These are phyloP conservation scores for Terana coerulea DNA, from an alignment of 768 basidiomycete species.

Conservation along the genomic window DNA sequence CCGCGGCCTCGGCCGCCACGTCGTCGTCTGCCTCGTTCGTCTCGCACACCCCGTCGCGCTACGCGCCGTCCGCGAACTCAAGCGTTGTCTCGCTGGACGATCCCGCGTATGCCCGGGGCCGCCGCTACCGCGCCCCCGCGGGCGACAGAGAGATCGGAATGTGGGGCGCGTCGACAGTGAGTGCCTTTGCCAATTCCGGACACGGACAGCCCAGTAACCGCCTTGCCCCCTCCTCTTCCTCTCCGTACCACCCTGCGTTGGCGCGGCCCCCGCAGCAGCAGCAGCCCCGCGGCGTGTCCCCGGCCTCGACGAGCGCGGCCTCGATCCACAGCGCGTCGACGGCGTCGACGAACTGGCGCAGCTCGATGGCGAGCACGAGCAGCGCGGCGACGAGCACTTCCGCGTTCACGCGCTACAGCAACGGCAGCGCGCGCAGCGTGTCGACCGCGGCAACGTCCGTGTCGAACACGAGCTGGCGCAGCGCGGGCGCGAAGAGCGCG, in stretches of 20 bases:
- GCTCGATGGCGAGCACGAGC: slow-evolving; percentile 63
- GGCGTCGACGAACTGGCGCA: slow-evolving; percentile 73
- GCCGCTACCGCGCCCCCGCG: not conserved
- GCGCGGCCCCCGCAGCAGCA: no score
- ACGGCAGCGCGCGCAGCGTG: slow-evolving; percentile 61
- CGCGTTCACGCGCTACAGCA: slow-evolving; percentile 79
- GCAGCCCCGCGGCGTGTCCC: slow-evolving; percentile 35
- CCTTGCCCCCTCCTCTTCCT: slow-evolving; percentile 9
- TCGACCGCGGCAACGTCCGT: slow-evolving; percentile 81
- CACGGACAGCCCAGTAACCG: slow-evolving; percentile 3
- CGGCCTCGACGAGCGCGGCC: slow-evolving; percentile 49
- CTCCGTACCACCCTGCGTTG: not conserved
- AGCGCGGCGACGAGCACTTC: slow-evolving; percentile 43
- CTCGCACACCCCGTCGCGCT: slow-evolving; percentile 1
- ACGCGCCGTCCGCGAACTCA: slow-evolving; percentile 4
- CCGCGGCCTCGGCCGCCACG: not conserved
- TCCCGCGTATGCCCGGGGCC: slow-evolving; percentile 1
- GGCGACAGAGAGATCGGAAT: slow-evolving; percentile 4
- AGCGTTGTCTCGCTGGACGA: slow-evolving; percentile 14
- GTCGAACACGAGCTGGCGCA: slow-evolving; percentile 69
- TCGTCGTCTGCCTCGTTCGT: slow-evolving; percentile 4
- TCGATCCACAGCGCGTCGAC: slow-evolving; percentile 61
- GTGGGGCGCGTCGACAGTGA: slow-evolving; percentile 14
- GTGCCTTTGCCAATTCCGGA: slow-evolving; percentile 15
- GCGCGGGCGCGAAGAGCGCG: slow-evolving; percentile 26